Evolutionary conservation across 179 eudicot genomes (phyloP), one percentile per base, ranked within the genome.

Genomic region (Dionaea muscipula): DNA sequence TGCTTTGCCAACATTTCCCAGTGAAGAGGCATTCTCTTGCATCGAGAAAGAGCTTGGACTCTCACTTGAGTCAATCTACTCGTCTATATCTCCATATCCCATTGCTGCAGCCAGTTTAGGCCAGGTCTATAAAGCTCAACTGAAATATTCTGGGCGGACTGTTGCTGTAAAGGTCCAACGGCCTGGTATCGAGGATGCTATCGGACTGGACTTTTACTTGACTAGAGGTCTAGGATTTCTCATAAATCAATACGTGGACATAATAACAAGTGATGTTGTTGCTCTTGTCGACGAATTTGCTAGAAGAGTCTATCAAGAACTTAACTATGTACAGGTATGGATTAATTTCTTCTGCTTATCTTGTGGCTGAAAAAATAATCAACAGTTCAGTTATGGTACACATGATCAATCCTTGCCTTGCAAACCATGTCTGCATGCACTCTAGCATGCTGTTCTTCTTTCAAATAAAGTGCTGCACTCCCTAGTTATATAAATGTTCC

Each of bases 131-230:
- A 93, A 93, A 79, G 99, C 96, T 45, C 81, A 73, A 67, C 67
- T 93, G 63, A 93, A 73, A 77, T 75, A 73, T 65, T 88, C 99
- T 53, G 86, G 96, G 51, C 84, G 85, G 68, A 71, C 69, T 59
- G 99, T 93, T 69, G 99, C 99, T 55, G 99, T 93, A 73, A 93
- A 93, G 78, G 99, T 93, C 72, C 99, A 93, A 66, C 68, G 99
- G 67, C 99, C 99, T 71, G 96, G 93, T 47, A 93, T 93, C 64
- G 99, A 93, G 76, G 99, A 93, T 68, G 76, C 94, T 59, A 81
- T 93, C 47, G 99, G 99, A 54, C 82, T 84, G 35, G 99, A 93
- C 62, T 93, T 93, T 73, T 93, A 77, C 66, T 78, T 93, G 53
- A 93, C 84, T 60, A 79, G 99, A 71, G 99, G 99, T 58, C 36